Conservation (phyloP, 2,329 filamentous ascomycete species). For the Acarospora socialis region DNA sequence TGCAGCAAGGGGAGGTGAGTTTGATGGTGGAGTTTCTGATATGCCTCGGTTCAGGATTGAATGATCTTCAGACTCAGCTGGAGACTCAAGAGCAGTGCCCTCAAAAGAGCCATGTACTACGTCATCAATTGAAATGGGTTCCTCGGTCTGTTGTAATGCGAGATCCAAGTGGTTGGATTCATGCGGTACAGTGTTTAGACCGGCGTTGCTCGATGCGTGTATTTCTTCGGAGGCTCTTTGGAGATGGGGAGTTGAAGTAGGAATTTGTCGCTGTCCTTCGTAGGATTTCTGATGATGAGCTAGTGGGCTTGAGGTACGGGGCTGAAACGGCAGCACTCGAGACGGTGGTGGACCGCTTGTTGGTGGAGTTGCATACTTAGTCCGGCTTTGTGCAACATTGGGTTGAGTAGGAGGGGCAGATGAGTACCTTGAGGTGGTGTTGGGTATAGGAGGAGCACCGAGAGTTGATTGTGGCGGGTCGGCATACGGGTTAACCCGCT, state of each 20-base stretch:
- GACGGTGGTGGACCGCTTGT: slow-evolving; percentile 5
- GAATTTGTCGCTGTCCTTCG: slow-evolving; percentile 1
- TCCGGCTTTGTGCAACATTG: slow-evolving; percentile 8
- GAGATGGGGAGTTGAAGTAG: too few relatives aligned
- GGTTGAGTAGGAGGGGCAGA: slow-evolving; percentile 29
- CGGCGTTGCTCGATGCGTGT: too few relatives aligned
- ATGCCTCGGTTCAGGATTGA: too few relatives aligned
- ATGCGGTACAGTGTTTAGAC: too few relatives aligned
- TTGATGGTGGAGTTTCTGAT: too few relatives aligned
- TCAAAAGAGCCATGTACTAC: too few relatives aligned
- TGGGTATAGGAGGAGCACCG: slow-evolving; percentile 20
- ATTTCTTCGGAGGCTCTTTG: too few relatives aligned
- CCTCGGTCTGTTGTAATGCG: too few relatives aligned
- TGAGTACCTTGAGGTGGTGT: slow-evolving; percentile 36
- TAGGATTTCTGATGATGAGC: slow-evolving; percentile 25
- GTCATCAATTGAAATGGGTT: too few relatives aligned
- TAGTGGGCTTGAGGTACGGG: slow-evolving; percentile 50
- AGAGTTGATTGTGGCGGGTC: slow-evolving; percentile 14
- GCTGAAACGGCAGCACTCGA: slow-evolving; percentile 39
- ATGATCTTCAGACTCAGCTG: too few relatives aligned
- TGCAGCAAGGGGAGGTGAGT: slow-evolving; percentile 5
- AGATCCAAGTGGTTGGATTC: too few relatives aligned
- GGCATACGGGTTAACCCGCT: slow-evolving; percentile 21
- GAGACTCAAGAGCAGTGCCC: too few relatives aligned
- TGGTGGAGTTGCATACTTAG: slow-evolving; percentile 12